Conservation (phyloP, 495 filamentous ascomycete genomes). For the Daldinia concentrica region DNA sequence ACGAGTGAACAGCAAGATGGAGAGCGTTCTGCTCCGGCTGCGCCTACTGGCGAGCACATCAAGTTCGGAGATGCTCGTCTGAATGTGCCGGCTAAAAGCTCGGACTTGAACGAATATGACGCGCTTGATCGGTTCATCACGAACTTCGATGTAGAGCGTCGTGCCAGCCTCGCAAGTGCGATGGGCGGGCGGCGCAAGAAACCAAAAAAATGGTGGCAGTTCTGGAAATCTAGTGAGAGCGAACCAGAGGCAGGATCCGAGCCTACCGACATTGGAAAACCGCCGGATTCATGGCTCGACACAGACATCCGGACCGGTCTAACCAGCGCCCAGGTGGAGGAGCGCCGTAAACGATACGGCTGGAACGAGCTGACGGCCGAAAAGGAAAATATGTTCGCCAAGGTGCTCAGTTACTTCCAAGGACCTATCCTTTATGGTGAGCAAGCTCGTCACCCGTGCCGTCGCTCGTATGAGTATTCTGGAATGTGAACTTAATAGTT, state of each 20-base stretch:
- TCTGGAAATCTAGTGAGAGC: conserved; percentile 59
- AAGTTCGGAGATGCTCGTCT: conserved; percentile 39
- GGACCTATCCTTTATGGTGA: conserved; percentile 87
- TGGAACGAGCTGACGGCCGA: conserved; percentile 80
- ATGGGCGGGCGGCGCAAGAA: conserved; percentile 53
- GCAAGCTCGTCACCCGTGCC: conserved; percentile 32
- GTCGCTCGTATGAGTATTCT: neutral
- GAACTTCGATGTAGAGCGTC: conserved; percentile 65
- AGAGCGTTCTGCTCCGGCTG: neutral
- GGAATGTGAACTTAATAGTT: conserved; percentile 21
- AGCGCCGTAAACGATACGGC: conserved; percentile 71
- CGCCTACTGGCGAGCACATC: conserved; percentile 32
- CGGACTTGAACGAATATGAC: conserved; percentile 52
- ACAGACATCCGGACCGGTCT: conserved; percentile 75
- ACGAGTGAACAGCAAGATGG: neutral
- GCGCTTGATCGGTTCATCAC: conserved; percentile 72
- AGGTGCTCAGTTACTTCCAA: conserved; percentile 82
- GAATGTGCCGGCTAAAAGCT: conserved; percentile 33
- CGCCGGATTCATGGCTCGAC: conserved; percentile 77
- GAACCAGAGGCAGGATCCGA: conserved; percentile 44
- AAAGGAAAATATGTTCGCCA: conserved; percentile 79
- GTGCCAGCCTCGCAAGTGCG: conserved; percentile 65
- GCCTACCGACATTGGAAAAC: conserved; percentile 55
- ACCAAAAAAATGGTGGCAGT: conserved; percentile 67
- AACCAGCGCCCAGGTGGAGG: conserved; percentile 65